Percentiles rank a stretch among this genome's conserved stretches.
Conservation (phyloP, 2,329 filamentous ascomycete genomes). For the Fusarium chuoi region DNA sequence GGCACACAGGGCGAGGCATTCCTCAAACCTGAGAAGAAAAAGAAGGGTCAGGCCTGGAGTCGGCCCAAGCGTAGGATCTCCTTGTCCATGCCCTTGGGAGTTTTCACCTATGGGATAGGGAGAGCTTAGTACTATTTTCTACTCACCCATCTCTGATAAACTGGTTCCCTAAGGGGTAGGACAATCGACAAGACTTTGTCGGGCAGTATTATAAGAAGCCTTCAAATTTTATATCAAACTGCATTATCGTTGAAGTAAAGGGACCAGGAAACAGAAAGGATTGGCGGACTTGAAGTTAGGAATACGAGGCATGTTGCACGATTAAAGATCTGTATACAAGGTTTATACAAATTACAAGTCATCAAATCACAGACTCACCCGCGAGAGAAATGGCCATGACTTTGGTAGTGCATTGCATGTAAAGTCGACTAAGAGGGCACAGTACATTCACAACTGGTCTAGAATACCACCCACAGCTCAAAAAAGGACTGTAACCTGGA, state of each 20-base stretch:
- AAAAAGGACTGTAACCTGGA: too few species aligned
- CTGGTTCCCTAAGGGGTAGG: too few species aligned
- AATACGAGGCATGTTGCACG: neutral
- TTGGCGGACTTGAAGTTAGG: too few species aligned
- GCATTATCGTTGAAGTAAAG: too few species aligned
- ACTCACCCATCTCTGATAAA: too few species aligned
- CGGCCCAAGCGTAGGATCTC: neutral
- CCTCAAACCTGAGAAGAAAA: neutral
- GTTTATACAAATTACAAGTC: rapidly evolving
- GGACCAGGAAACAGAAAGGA: too few species aligned
- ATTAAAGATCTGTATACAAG: rapidly evolving
- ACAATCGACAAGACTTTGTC: too few species aligned
- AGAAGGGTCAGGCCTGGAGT: neutral
- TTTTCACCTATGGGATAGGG: neutral
- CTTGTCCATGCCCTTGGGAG: too few species aligned
- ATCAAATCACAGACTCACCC: rapidly evolving
- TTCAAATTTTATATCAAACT: too few species aligned
- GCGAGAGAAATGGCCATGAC: neutral
- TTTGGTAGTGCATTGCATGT: neutral
- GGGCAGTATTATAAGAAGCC: too few species aligned
- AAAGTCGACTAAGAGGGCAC: neutral
- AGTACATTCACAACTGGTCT: rapidly evolving
- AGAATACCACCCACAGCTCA: rapidly evolving
- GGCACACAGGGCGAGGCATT: neutral
- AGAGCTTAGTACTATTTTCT: too few species aligned